These are phyloP conservation scores for Diplodia scrobiculata DNA, from an alignment of 2,329 filamentous ascomycete genomes.

Conservation along the genomic window DNA sequence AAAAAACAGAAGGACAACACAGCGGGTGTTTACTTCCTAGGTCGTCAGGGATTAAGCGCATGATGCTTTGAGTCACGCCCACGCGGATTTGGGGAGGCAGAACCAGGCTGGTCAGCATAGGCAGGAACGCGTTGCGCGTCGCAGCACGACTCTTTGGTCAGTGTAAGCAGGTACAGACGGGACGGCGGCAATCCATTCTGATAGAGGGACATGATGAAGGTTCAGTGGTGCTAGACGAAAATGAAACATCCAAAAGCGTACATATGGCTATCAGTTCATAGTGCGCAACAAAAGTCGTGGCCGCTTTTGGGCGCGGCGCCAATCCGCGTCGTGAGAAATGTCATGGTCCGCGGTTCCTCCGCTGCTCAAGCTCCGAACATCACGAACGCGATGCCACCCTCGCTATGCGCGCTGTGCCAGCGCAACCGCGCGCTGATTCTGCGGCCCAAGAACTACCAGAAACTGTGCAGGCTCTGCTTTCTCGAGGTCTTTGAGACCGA, in stretches of 20 bases:
- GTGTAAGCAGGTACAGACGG: background rate
- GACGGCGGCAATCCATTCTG: background rate
- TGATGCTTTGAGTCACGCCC: background rate
- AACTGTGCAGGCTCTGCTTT: constrained; percentile 89
- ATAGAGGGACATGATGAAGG: background rate
- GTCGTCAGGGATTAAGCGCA: background rate
- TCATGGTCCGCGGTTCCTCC: background rate
- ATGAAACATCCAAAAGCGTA: background rate
- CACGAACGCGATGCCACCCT: constrained; percentile 68
- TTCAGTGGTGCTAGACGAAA: background rate
- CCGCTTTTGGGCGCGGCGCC: background rate
- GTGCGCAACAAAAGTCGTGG: constrained; percentile 11
- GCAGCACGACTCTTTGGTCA: background rate
- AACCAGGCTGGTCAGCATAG: background rate
- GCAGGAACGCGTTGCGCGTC: no score
- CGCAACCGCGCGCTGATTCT: constrained; percentile 81
- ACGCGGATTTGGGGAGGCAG: background rate
- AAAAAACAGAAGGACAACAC: background rate
- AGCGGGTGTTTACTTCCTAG: background rate
- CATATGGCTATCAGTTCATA: no score
- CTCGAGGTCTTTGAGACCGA: constrained; percentile 85
- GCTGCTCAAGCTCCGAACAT: constrained; percentile 12
- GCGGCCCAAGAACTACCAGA: constrained; percentile 90
- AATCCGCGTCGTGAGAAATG: constrained; percentile 5
- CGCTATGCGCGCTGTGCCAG: constrained; percentile 74